Evolutionary conservation across 345 rosid species (phyloP), one percentile per base, ranked within the genome.

Genomic region (Eucalyptus cloeziana): DNA sequence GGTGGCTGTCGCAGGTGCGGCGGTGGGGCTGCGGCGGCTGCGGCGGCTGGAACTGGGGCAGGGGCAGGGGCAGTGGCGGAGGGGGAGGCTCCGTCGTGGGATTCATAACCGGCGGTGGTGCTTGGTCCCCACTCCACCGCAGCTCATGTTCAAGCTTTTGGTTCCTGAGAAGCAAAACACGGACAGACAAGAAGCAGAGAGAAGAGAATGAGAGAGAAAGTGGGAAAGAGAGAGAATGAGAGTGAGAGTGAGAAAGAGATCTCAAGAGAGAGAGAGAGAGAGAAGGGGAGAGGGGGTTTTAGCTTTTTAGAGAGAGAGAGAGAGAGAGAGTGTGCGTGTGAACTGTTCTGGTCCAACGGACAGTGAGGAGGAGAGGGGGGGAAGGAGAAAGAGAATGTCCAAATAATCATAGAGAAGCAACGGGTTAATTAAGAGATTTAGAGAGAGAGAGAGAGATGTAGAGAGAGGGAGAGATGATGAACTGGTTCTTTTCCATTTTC

Each of bases 11-110:
- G 86, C 99, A 98, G 64, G 99, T 94, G n/a, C 93, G 96, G 69
- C 97, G 98, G 92, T 95, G 95, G 67, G 98, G 96, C 93, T 94
- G 99, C 81, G 96, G 97, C 7, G 98, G 95, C 87, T 92, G 96
- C 50, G 93, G 95, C 27, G 97, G 96, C 86, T 93, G 95, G 87
- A 94, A 93, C 91, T 92, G 90, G 58, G 58, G 58, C 58, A 7
- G 58, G 58, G 58, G 58, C 58, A 52, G 58, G 58, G 58, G 58
- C 58, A 52, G 58, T 69, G 94, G 89, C 43, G 91, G 89, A 33
- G 91, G 89, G 43, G 91, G 90, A 87, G 96, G 94, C 88, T 94
- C 96, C 92, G 95, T 93, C 90, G 94, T 89, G 89, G 97, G 95
- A 97, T 97, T 97, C 99, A 97, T 97, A 93, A 93, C 98, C 95